Conservation (phyloP, 2,329 filamentous ascomycete species). For the Fusarium stilboides region DNA sequence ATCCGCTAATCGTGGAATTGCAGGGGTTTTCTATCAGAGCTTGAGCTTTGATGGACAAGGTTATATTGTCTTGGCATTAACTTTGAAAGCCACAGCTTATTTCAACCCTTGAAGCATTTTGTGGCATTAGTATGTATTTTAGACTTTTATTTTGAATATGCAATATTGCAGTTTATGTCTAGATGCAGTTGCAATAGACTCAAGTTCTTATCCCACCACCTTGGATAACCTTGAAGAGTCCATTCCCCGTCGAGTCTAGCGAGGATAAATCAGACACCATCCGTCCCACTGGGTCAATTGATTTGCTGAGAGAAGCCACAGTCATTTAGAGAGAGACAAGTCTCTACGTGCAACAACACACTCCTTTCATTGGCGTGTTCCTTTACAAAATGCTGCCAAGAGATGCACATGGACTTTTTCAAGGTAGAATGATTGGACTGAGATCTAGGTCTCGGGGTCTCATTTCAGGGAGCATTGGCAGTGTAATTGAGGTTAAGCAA, state of each 20-base stretch:
- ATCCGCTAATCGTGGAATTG: slow-evolving; percentile 12
- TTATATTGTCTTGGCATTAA: slow-evolving; percentile 2
- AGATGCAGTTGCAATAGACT: background rate
- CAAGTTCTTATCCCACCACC: background rate
- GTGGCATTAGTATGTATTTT: background rate
- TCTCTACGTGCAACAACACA: slow-evolving; percentile 29
- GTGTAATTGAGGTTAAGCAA: slow-evolving; percentile 3
- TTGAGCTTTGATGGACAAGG: background rate
- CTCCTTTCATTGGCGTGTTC: slow-evolving; percentile 16
- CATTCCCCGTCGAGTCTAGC: slow-evolving; percentile 21
- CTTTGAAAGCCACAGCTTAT: background rate
- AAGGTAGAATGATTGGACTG: slow-evolving; percentile 22
- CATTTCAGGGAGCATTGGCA: background rate
- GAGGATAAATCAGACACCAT: background rate
- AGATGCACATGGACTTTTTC: background rate
- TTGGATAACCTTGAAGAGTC: background rate
- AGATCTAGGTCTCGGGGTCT: slow-evolving; percentile 4
- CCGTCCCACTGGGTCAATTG: slow-evolving; percentile 11
- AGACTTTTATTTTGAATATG: no score
- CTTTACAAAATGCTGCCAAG: background rate
- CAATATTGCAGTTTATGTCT: background rate
- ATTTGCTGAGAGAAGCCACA: slow-evolving; percentile 23
- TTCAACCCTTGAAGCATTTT: background rate
- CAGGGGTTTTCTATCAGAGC: slow-evolving; percentile 12
- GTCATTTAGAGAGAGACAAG: slow-evolving; percentile 1